Evolutionary conservation across 2,329 filamentous ascomycete genomes (phyloP), one percentile per base, ranked within the genome.

Genomic region (Gaeumannomyces tritici): DNA sequence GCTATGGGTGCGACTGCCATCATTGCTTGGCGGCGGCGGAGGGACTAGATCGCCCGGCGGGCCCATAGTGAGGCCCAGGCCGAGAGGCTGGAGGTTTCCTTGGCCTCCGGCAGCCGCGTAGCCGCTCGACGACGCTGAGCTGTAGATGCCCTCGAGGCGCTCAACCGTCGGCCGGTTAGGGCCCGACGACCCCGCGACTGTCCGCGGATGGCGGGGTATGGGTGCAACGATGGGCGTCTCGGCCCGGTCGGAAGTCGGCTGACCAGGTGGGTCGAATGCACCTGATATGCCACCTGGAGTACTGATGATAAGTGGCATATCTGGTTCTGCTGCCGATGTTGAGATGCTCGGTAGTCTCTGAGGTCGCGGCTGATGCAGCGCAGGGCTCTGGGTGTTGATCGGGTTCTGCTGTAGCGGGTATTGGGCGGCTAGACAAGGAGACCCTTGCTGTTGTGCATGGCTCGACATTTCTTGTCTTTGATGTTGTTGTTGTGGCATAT

Each of bases 291-390:
- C 83, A 12, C 73, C 77, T 1, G 83, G 83, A 4, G 83, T 86
- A 70, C 83, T 86, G 70, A 86, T 85, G 62, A 86, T 86, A 29
- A 86, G 74, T 4, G 83, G 83, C 61, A 80, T 51, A 15, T 61
- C 60, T 13, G 60, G 55, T 12, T 55, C 29, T n/a, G 60, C 31
- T 24, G 58, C 15, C 21, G 58, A 24, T 26, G 26, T 13, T 18
- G 62, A 24, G 42, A 69, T 63, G 62, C 68, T 66, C 60, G 63
- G 65, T 63, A 67, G 67, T 65, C 66, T 67, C 64, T 67, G 66
- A 68, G 70, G 61, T 28, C 66, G 64, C 2, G 68, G 66, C 47
- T 64, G 64, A 56, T 65, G 59, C 28, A 60, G 60, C 21, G n/a
- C 54, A 60, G 55, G 59, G 61, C 18, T n/a, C 51, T 61, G 28